Conservation (phyloP, 306 rosid genomes). For the Bauhinia variegata region DNA sequence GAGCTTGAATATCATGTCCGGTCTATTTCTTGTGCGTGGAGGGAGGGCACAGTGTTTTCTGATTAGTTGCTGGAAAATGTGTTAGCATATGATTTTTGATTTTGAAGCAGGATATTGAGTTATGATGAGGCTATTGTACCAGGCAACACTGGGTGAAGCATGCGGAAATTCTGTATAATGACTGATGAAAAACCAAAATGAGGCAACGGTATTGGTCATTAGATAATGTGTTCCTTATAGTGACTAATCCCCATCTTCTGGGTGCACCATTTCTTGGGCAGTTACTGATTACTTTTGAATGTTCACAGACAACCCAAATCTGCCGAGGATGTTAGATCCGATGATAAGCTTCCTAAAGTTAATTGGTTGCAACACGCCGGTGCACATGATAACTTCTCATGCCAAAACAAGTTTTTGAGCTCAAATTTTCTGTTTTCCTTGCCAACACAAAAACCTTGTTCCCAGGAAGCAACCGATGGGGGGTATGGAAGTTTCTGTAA, state of each 20-base stretch:
- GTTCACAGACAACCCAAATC: slow-evolving; percentile 45
- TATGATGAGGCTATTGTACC: slow-evolving; percentile 9
- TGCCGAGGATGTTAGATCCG: slow-evolving; percentile 27
- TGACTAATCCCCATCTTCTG: not conserved
- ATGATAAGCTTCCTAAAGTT: slow-evolving; percentile 50
- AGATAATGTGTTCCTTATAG: no score
- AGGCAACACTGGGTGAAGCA: not conserved
- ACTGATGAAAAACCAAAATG: slow-evolving; percentile 36
- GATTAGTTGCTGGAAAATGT: not conserved
- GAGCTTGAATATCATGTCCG: not conserved
- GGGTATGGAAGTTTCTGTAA: no score
- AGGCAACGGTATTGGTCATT: slow-evolving; percentile 41
- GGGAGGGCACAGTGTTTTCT: not conserved
- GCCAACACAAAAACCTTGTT: slow-evolving; percentile 60
- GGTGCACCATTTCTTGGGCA: slow-evolving; percentile 12
- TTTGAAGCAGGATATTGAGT: slow-evolving; percentile 24
- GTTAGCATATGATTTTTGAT: not conserved
- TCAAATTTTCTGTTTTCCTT: slow-evolving; percentile 70
- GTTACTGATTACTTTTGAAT: slow-evolving; percentile 14
- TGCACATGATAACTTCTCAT: slow-evolving; percentile 64
- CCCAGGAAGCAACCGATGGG: slow-evolving; percentile 29
- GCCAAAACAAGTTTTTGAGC: slow-evolving; percentile 54
- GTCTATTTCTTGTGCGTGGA: not conserved
- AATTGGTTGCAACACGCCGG: slow-evolving; percentile 68
- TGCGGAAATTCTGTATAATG: slow-evolving; percentile 30